Evolutionary conservation across 176 grass and related monocot genomes (phyloP).

Genomic region (Ensete ventricosum): DNA sequence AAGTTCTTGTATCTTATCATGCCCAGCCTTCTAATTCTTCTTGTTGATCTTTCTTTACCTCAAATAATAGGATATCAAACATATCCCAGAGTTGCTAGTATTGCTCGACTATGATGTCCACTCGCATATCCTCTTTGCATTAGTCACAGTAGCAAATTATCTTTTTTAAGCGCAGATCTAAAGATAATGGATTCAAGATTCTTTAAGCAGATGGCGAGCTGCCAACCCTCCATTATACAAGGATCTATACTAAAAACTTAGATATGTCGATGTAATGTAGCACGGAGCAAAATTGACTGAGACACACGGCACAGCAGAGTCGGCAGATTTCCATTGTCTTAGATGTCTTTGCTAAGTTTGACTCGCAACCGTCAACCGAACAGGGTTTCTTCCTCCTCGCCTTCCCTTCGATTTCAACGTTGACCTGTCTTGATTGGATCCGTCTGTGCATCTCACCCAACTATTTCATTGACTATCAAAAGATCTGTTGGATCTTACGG

Average conservation of each 20-base stretch:
- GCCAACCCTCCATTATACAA: background rate
- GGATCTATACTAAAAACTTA: too few species aligned
- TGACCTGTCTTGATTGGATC: background rate
- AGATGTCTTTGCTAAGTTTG: constrained; percentile 4
- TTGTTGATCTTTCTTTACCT: too few species aligned
- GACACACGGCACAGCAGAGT: too few species aligned
- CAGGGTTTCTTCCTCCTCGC: background rate
- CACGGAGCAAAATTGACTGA: too few species aligned
- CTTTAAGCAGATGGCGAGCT: background rate
- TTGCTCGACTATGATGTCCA: background rate
- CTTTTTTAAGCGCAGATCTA: background rate
- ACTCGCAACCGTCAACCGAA: constrained; percentile 16
- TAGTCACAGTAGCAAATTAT: background rate
- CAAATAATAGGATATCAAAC: too few species aligned
- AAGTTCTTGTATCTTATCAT: too few species aligned
- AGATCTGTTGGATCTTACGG: background rate
- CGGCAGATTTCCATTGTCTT: too few species aligned
- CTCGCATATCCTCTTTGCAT: background rate
- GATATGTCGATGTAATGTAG: too few species aligned
- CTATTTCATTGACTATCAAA: background rate
- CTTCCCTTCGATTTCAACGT: background rate
- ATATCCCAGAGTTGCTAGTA: background rate
- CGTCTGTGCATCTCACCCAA: background rate
- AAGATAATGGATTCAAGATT: too few species aligned
- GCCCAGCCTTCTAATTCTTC: too few species aligned